Conservation (phyloP, 768 basidiomycete genomes). For the Boletellus ananas region DNA sequence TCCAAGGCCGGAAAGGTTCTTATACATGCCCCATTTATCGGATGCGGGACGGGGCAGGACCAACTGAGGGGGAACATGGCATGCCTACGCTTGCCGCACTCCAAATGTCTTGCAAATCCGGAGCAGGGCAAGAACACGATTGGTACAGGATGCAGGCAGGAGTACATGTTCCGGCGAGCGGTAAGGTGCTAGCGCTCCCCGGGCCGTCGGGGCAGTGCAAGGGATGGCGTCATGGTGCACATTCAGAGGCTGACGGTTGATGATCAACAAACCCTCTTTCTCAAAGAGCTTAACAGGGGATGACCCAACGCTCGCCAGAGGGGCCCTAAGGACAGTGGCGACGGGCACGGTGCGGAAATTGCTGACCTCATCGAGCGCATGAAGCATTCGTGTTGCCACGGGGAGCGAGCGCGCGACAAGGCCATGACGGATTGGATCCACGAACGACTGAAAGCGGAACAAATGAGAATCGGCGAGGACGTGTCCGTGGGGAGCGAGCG, state of each 20-base stretch:
- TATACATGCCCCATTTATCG: constrained; percentile 25
- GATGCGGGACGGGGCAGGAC: constrained; percentile 21
- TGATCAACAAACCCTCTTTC: constrained; percentile 30
- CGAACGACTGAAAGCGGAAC: constrained; percentile 11
- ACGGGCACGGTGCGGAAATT: constrained; percentile 25
- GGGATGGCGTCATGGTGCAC: constrained; percentile 25
- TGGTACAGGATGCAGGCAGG: constrained; percentile 30
- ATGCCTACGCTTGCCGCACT: constrained; percentile 26
- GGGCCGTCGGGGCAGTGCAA: constrained; percentile 26
- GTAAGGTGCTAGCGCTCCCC: constrained; percentile 20
- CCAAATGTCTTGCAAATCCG: constrained; percentile 30
- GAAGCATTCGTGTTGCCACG: constrained; percentile 17
- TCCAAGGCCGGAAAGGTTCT: constrained; percentile 24
- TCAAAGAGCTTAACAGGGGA: constrained; percentile 30
- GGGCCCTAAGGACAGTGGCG: constrained; percentile 4
- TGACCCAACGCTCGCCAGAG: constrained; percentile 13
- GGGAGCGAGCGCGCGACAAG: constrained; percentile 4
- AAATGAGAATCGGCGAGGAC: constrained; percentile 14
- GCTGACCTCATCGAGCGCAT: constrained; percentile 15
- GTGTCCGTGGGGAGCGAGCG: constrained; percentile 29
- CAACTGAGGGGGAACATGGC: constrained; percentile 25
- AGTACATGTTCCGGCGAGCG: constrained; percentile 29
- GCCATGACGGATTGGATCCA: constrained; percentile 12
- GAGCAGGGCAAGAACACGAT: constrained; percentile 31
- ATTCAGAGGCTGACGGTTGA: constrained; percentile 19